phyloP scores from a whole-genome alignment of 208 protist species.

The Leishmania tropica region DNA sequence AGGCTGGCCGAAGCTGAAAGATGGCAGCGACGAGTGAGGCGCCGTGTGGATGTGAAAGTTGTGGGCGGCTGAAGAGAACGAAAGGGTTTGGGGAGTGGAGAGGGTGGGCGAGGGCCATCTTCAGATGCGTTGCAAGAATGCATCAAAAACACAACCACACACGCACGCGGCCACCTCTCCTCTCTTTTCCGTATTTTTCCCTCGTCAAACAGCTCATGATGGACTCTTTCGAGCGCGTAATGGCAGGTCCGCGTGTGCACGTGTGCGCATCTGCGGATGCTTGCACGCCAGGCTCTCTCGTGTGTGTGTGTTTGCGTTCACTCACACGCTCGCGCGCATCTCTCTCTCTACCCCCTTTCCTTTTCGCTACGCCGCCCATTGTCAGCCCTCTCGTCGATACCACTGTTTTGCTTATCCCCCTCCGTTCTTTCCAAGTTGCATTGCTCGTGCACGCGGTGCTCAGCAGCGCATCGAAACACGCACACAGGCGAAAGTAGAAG shows the following conservation, averaged over 20 bases:
- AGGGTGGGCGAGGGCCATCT: background rate
- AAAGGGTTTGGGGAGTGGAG: background rate
- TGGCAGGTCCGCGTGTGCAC: background rate
- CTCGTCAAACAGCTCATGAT: background rate
- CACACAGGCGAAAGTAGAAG: background rate
- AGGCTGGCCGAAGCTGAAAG: background rate
- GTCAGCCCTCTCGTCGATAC: too few species aligned
- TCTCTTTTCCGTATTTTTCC: background rate
- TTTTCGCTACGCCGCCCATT: too few species aligned
- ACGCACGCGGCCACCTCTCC: background rate
- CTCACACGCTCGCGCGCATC: background rate
- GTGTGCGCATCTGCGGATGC: background rate
- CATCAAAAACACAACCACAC: background rate
- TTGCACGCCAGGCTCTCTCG: too few species aligned
- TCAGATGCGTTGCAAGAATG: background rate
- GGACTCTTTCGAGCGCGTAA: background rate
- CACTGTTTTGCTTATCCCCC: background rate
- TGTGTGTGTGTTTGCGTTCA: background rate
- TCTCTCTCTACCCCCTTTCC: background rate
- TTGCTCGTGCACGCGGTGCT: background rate
- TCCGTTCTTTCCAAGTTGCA: too few species aligned
- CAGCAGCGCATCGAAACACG: background rate
- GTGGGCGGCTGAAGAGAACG: background rate
- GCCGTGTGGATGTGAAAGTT: background rate
- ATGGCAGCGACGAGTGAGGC: background rate